phyloP scores from a whole-genome alignment of 2,329 filamentous ascomycete species.

The Trichoderma atroviride region DNA sequence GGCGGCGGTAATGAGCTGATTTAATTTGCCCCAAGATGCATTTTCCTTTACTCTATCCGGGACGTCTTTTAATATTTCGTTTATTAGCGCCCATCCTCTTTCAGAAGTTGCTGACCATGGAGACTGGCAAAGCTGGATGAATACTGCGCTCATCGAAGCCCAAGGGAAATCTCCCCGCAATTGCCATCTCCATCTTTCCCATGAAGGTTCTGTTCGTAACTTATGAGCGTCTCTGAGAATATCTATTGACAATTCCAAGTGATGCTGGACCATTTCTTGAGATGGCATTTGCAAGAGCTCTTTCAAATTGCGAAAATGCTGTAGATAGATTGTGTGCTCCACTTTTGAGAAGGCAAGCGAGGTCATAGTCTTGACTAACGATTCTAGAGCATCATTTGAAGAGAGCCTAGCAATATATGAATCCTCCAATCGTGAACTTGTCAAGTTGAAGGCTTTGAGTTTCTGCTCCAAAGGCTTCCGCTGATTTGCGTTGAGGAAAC shows the following conservation, averaged over 20 bases:
- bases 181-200: conserved; percentile 38
- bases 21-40: background rate
- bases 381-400: background rate
- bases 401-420: background rate
- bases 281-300: background rate
- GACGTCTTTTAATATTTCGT: background rate
- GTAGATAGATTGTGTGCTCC: background rate
- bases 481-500: background rate
- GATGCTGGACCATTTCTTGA: background rate
- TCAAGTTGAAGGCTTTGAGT: background rate
- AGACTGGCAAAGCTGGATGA: conserved; percentile 30
- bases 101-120: conserved; percentile 34
- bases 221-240: conserved; percentile 15
- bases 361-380: background rate
- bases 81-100: conserved; percentile 29
- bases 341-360: background rate
- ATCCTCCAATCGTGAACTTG: background rate
- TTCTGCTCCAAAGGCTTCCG: background rate
- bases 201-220: conserved; percentile 31
- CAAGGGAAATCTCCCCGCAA: conserved; percentile 36
- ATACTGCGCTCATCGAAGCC: conserved; percentile 34
- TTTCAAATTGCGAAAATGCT: background rate
- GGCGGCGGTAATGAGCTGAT: background rate
- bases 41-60: background rate
- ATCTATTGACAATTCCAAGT: background rate